A percentile compares a stretch with the other conserved stretches of the same genome.
These are phyloP conservation scores for Alternaria rosae DNA, from an alignment of 2,329 filamentous ascomycete genomes.

Conservation along the genomic window DNA sequence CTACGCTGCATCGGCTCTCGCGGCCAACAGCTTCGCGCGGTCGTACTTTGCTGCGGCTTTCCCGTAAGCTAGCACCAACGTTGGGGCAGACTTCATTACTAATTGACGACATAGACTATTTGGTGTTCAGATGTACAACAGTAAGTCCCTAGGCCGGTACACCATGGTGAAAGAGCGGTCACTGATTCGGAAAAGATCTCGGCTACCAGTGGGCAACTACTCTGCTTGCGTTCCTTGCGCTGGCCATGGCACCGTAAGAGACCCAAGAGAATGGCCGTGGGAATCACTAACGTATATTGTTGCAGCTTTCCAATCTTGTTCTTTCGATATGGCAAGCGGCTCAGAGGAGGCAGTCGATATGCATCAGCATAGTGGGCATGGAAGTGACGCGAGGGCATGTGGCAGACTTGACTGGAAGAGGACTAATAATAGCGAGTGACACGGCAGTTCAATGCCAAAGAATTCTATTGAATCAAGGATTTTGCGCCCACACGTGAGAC, in stretches of 20 bases:
- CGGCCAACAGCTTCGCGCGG: slow-evolving; percentile 60
- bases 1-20: slow-evolving; percentile 59
- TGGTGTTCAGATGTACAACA: slow-evolving; percentile 61
- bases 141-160: slow-evolving; percentile 50
- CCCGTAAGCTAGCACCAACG: slow-evolving; percentile 37
- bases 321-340: slow-evolving; percentile 58
- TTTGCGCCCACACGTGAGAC: slow-evolving; percentile 45
- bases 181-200: slow-evolving; percentile 52
- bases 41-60: slow-evolving; percentile 58
- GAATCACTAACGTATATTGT: slow-evolving; percentile 42
- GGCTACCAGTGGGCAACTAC: slow-evolving; percentile 61
- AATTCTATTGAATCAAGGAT: slow-evolving; percentile 45
- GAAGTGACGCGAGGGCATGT: slow-evolving; percentile 12
- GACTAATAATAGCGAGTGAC: slow-evolving; percentile 48
- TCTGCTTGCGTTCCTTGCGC: slow-evolving; percentile 57
- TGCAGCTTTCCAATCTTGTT: slow-evolving; percentile 56
- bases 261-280: slow-evolving; percentile 33
- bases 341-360: slow-evolving; percentile 58
- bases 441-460: slow-evolving; percentile 42
- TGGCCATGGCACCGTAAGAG: slow-evolving; percentile 58
- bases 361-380: slow-evolving; percentile 48
- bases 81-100: slow-evolving; percentile 8
- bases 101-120: slow-evolving; percentile 33
- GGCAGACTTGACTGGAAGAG: slow-evolving; percentile 19
- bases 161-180: slow-evolving; percentile 53